Evolutionary conservation across 345 rosid species (phyloP).

Genomic region (Atalantia buxifolia): DNA sequence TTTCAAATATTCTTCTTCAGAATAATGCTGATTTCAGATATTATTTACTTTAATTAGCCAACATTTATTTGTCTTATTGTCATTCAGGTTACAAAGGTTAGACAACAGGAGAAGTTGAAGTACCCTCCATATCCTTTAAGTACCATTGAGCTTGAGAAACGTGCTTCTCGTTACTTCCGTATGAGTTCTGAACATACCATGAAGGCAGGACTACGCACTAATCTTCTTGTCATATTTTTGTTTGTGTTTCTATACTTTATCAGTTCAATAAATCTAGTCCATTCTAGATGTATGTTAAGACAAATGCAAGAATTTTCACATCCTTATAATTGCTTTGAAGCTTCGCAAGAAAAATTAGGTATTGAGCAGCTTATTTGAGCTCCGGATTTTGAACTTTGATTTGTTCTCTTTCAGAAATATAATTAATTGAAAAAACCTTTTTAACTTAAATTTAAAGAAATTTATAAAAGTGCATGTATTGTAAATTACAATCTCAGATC

Average conservation of each 20-base stretch:
- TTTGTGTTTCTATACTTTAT: neutral
- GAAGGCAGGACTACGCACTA: slow-evolving; percentile 50
- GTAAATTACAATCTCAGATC: neutral
- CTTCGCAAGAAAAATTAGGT: neutral
- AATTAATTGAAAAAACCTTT: neutral
- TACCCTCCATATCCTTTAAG: slow-evolving; percentile 94
- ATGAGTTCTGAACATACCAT: slow-evolving; percentile 95
- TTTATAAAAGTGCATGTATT: neutral
- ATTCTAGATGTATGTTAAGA: neutral
- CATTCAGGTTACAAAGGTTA: slow-evolving; percentile 75
- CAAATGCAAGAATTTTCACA: neutral
- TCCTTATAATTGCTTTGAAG: neutral
- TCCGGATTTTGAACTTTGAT: neutral
- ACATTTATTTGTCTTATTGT: slow-evolving; percentile 11
- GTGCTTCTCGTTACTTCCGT: slow-evolving; percentile 90
- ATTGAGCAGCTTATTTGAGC: neutral
- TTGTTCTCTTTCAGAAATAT: neutral
- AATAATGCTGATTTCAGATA: slow-evolving; percentile 9
- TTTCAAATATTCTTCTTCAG: slow-evolving; percentile 15
- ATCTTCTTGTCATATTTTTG: neutral
- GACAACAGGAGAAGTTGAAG: slow-evolving; percentile 68
- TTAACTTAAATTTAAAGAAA: neutral
- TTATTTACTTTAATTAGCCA: slow-evolving; percentile 10
- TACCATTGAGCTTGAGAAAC: slow-evolving; percentile 95
- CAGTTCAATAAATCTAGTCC: neutral